phyloP scores from a whole-genome alignment of 2,329 filamentous ascomycete species.

The Trichophyton simii region DNA sequence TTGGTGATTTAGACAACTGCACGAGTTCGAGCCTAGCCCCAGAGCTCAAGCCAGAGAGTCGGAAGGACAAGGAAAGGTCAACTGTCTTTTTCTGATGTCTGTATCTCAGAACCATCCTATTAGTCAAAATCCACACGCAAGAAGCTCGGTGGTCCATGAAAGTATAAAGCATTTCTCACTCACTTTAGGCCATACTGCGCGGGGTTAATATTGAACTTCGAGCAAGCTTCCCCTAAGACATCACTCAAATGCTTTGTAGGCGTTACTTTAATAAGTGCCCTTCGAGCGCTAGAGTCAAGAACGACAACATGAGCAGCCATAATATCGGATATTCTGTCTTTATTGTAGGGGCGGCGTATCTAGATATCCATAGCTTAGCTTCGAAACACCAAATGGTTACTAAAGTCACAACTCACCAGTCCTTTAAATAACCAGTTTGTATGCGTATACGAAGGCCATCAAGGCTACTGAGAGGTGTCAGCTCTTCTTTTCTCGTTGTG shows the following conservation, averaged over 20 bases:
- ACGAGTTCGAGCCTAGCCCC: constrained; percentile 91
- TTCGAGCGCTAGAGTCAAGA: constrained; percentile 64
- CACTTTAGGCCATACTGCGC: constrained; percentile 74
- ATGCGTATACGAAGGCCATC: neutral
- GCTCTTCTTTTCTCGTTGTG: neutral
- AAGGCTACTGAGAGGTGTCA: neutral
- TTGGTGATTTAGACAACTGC: constrained; percentile 70
- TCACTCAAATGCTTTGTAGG: constrained; percentile 73
- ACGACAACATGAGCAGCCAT: constrained; percentile 89
- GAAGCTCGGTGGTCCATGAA: no score
- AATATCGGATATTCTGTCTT: neutral
- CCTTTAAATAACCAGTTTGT: neutral
- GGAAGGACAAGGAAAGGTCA: constrained; percentile 72
- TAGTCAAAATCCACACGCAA: neutral
- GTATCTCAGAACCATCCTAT: constrained; percentile 4
- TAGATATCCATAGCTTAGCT: neutral
- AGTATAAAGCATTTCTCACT: constrained; percentile 12
- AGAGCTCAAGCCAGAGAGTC: constrained; percentile 65
- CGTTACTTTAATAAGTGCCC: constrained; percentile 69
- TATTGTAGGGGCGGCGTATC: neutral
- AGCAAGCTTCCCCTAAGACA: constrained; percentile 75
- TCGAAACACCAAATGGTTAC: neutral
- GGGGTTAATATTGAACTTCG: constrained; percentile 60
- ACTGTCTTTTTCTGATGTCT: constrained; percentile 75
- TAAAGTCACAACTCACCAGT: neutral